Evolutionary conservation across 2,329 filamentous ascomycete species (phyloP), one percentile per base, ranked within the genome.

Genomic region (Claviceps capensis): DNA sequence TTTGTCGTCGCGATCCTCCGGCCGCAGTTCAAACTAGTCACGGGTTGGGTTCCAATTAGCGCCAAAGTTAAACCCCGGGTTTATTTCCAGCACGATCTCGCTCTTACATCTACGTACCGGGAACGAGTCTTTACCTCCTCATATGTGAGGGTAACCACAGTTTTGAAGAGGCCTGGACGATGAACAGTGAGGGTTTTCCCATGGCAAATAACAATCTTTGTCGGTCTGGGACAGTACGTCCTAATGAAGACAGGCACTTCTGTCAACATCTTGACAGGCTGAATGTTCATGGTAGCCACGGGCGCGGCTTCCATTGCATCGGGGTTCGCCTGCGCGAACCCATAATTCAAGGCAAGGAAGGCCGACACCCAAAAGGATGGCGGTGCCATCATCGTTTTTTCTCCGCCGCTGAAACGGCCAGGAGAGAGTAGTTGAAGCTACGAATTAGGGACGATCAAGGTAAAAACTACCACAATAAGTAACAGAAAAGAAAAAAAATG

Each of bases 121-220:
- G 48, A 22, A 17, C 19, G 22, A 5, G 51, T 47, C 8, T 16
- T n/a, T 7, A 1, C 14, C 14, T 19, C 17, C 5, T 45, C 47
- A 19, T 53, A 42, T 4, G 53, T 55, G 48, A 51, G 48, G 11
- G 53, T 55, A 1, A 45, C 23, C 22, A 51, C 48, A 4, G 51
- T 53, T 11, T 26, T 14, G 23, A 51, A 17, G 13, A 22, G 5
- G 5, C 45, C 44, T 6, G 45, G 14, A 17, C 23, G 23, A 9
- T 40, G 23, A 16, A 51, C 46, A 14, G 3, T 41, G 13, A 55
- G 2, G 16, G 51, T 55, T 5, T 53, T 23, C 9, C 38, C 47
- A 6, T 43, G 8, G 23, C 50, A 52, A 26, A 55, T 47, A 3
- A 51, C 41, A 4, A 53, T 6, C 13, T 49, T 34, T 1, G 48